Evolutionary conservation across 2,329 filamentous ascomycete species (phyloP), one percentile per base, ranked within the genome.

Genomic region (Alternaria infectoria): DNA sequence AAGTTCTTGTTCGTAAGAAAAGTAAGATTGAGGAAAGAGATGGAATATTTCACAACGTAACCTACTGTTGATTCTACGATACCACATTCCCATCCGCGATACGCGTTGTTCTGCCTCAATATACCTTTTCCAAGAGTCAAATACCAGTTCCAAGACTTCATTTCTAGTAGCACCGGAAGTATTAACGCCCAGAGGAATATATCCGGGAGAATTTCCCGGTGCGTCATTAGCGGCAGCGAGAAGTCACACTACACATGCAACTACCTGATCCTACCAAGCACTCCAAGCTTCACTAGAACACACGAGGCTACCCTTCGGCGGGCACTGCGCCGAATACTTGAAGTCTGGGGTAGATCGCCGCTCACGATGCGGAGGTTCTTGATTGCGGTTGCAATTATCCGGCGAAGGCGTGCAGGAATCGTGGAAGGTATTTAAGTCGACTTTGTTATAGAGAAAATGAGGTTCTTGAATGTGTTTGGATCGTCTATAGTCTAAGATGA

Each of bases 301-400:
- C 19, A 52, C 49, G 7, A 52, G 28, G 49, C 28, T 59, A 52
- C 36, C 5, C 3, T 43, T 54, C 57, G 36, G 57, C 45, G 10
- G 6, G 25, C 26, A 54, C 51, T 54, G 57, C 19, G 28, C 57
- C 40, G 49, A 59, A 52, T 2, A 44, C 12, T 32, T 45, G 19
- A 32, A 28, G 36, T 46, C 40, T 46, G 25, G 28, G 40, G 43
- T 52, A 54, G 40, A 59, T 59, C 25, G 40, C n/a, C 19, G 15
- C n/a, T 12, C 32, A 25, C 32, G 57, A 54, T 46, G 57, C 57
- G 57, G 57, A 59, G 40, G n/a, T 26, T 15, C n/a, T 45, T 19
- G 15, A n/a, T 32, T 26, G 57, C 28, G 47, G 57, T 19, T 43
- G 44, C 36, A 19, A 36, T 54, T 54, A 45, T 28, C 47, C 44